These are phyloP conservation scores for Endotrypanum monterogeii DNA, from an alignment of 208 protist species.

Conservation along the genomic window DNA sequence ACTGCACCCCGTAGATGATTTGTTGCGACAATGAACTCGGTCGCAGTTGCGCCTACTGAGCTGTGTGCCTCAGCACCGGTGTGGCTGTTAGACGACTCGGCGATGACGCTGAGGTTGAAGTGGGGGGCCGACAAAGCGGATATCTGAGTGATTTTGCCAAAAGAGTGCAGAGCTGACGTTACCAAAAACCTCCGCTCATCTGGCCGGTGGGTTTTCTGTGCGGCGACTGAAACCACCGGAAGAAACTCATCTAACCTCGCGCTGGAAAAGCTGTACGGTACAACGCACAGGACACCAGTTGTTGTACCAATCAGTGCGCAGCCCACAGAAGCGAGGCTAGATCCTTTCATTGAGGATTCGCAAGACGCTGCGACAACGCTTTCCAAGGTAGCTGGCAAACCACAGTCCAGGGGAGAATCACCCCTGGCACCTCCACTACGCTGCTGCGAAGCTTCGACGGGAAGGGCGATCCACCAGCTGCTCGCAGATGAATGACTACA, in stretches of 20 bases:
- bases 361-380: constrained; percentile 2
- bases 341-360: neutral
- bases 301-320: constrained; percentile 23
- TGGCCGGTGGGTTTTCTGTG: neutral
- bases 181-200: neutral
- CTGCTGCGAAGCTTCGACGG: neutral
- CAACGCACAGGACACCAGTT: constrained; percentile 7
- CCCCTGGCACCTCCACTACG: neutral
- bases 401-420: neutral
- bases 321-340: neutral
- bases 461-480: constrained; percentile 13
- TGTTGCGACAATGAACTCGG: constrained; percentile 22
- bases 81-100: neutral
- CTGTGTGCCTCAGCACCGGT: neutral
- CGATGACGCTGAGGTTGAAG: neutral
- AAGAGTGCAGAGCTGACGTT: neutral
- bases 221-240: neutral
- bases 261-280: constrained; percentile 13
- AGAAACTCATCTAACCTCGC: neutral
- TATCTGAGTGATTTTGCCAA: constrained; percentile 29
- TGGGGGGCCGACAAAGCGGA: neutral
- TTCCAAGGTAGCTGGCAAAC: constrained; percentile 3
- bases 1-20: constrained; percentile 19
- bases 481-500: neutral
- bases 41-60: neutral